Evolutionary conservation across 2,329 filamentous ascomycete genomes (phyloP).

Genomic region (Sporothrix dimorphospora): DNA sequence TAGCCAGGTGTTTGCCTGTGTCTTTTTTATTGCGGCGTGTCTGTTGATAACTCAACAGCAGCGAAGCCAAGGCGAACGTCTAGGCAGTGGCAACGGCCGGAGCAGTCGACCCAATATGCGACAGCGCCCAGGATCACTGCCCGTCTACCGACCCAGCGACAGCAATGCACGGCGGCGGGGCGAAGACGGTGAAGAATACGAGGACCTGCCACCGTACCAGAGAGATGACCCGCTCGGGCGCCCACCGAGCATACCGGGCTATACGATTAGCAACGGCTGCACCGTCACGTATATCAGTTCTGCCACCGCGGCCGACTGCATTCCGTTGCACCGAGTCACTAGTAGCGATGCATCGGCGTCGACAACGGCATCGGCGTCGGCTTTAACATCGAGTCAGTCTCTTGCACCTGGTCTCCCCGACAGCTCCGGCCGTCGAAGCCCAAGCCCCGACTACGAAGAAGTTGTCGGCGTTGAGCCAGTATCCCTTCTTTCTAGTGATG

Average conservation of each 20-base stretch:
- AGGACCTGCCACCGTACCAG: slow-evolving; percentile 27
- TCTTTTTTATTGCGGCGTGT: neutral
- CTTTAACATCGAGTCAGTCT: neutral
- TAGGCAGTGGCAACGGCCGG: neutral
- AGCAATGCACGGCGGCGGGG: neutral
- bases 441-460: slow-evolving; percentile 16
- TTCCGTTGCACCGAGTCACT: neutral
- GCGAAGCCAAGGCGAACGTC: neutral
- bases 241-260: slow-evolving; percentile 24
- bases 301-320: neutral
- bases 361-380: neutral
- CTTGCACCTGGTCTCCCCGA: neutral
- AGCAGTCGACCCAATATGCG: neutral
- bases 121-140: slow-evolving; percentile 12
- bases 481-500: neutral
- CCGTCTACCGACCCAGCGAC: slow-evolving; percentile 13
- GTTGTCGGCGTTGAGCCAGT: slow-evolving; percentile 12
- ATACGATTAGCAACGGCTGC: slow-evolving; percentile 18
- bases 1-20: slow-evolving; percentile 25
- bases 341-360: neutral
- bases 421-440: slow-evolving; percentile 15
- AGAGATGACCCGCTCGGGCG: slow-evolving; percentile 27
- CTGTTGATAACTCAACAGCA: neutral
- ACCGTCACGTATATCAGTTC: neutral
- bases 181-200: slow-evolving; percentile 11